A percentile compares a stretch with the other conserved stretches of the same genome.
Evolutionary conservation across 345 rosid genomes (phyloP).

Genomic region (Corchorus olitorius): DNA sequence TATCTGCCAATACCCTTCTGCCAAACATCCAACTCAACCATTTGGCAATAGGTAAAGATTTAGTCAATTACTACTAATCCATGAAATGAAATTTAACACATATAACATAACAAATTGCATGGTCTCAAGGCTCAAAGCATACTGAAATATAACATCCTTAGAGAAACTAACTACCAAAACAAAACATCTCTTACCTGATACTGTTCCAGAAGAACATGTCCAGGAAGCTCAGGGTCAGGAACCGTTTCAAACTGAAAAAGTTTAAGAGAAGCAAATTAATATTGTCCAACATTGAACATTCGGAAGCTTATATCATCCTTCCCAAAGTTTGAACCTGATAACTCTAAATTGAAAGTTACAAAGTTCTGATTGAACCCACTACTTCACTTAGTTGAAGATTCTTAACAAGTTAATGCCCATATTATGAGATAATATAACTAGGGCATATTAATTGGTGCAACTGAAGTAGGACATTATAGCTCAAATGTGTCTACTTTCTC

Average conservation of each 20-base stretch:
- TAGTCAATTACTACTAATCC: slow-evolving; percentile 28
- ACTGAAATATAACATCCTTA: not conserved
- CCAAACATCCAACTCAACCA: not conserved
- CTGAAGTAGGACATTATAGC: not conserved
- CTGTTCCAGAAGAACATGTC: slow-evolving; percentile 87
- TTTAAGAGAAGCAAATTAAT: slow-evolving; percentile 25
- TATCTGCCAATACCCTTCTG: not conserved
- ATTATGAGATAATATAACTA: slow-evolving; percentile 2
- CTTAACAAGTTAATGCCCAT: not conserved
- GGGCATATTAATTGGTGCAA: not conserved
- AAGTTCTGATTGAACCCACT: slow-evolving; percentile 5
- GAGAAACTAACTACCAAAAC: not conserved
- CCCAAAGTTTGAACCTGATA: not conserved
- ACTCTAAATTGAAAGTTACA: not conserved
- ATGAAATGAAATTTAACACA: not conserved
- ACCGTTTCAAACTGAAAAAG: slow-evolving; percentile 64
- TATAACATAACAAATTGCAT: not conserved
- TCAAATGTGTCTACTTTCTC: not conserved
- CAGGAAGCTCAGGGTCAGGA: slow-evolving; percentile 96
- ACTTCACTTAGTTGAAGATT: not conserved
- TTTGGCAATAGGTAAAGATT: not conserved
- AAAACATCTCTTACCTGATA: slow-evolving; percentile 61
- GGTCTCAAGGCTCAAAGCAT: slow-evolving; percentile 14
- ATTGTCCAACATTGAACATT: slow-evolving; percentile 1
- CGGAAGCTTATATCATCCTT: not conserved